A percentile compares a stretch with the other conserved stretches of the same genome.
Conservation (phyloP, 768 basidiomycete species). For the Galerina marginata region DNA sequence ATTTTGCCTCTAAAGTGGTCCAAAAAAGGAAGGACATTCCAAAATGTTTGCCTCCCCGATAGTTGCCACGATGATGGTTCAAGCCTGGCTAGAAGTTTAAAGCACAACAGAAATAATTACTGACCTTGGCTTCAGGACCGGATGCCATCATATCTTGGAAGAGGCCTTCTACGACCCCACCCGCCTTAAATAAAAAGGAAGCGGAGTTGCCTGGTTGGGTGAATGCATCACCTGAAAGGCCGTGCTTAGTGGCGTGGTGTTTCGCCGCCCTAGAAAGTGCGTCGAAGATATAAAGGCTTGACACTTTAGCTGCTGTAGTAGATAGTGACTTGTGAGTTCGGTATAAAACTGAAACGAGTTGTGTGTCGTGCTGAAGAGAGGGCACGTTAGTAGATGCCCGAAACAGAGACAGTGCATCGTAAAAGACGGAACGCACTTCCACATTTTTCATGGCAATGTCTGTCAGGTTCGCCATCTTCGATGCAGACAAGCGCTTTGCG, state of each 20-base stretch:
- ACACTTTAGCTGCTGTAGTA: constrained; percentile 66
- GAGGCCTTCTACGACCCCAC: constrained; percentile 88
- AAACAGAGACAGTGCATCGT: neutral
- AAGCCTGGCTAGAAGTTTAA: neutral
- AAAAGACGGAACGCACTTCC: constrained; percentile 55
- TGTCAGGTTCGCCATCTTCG: constrained; percentile 81
- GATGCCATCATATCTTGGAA: constrained; percentile 82
- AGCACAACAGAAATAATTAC: constrained; percentile 38
- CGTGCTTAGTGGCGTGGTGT: constrained; percentile 67
- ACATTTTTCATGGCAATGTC: constrained; percentile 79
- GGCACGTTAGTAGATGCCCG: neutral
- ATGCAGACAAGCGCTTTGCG: constrained; percentile 84
- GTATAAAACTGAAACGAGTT: constrained; percentile 87
- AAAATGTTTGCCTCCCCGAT: too few relatives aligned
- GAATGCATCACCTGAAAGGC: constrained; percentile 58
- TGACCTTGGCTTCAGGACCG: constrained; percentile 85
- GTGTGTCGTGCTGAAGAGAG: constrained; percentile 73
- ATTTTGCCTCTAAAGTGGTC: neutral
- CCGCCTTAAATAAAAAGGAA: constrained; percentile 87
- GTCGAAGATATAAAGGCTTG: constrained; percentile 93
- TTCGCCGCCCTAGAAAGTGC: constrained; percentile 87
- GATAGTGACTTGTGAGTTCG: constrained; percentile 85
- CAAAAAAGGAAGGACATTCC: neutral
- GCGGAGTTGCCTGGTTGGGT: constrained; percentile 71
- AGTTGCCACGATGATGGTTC: neutral